Evolutionary conservation across 2,329 filamentous ascomycete genomes (phyloP), one percentile per base, ranked within the genome.

Genomic region (Hypoxylon sp.): DNA sequence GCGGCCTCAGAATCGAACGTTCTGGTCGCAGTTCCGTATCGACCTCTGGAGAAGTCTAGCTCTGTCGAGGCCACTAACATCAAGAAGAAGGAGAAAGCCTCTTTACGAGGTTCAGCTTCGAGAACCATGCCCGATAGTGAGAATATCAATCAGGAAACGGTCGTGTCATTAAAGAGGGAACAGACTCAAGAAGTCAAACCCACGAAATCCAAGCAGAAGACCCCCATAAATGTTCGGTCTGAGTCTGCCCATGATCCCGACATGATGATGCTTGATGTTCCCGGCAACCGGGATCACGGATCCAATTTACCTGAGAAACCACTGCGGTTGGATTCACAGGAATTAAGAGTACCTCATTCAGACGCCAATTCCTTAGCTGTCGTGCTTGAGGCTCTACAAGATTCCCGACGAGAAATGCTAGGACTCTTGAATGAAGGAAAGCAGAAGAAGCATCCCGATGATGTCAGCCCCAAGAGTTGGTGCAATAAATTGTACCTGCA

Each of bases 401-500:
- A 75, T n/a, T 62, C 65, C n/a, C 72, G 73, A 17, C 52, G 63
- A 19, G 62, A 77, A 6, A 60, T 78, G 23, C 17, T 80, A 0
- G 67, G 68, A 6, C 71, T 74, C 3, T 69, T 78, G 3, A 43
- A 75, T 3, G 53, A 75, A 11, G 78, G 72, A 17, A 74, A 65
- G 41, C 65, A 69, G 17, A 77, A 72, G 62, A 77, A 79, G 34
- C 73, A 78, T 23, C 75, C 75, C 2, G 64, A 73, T n/a, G 67
- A 79, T 14, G 53, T 79, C 1, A 67, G 63, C 2, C 51, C 57
- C 6, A 77, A 72, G 23, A 60, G 70, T 3, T 77, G 74, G 68
- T 70, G 70, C 5, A 72, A 65, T 4, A 79, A 74, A 32, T 59
- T 83, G 2, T 82, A 79, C 51, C 67, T 75, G 62, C 76, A 76